Conservation (phyloP, 306 rosid genomes). For the Trifolium fragiferum region DNA sequence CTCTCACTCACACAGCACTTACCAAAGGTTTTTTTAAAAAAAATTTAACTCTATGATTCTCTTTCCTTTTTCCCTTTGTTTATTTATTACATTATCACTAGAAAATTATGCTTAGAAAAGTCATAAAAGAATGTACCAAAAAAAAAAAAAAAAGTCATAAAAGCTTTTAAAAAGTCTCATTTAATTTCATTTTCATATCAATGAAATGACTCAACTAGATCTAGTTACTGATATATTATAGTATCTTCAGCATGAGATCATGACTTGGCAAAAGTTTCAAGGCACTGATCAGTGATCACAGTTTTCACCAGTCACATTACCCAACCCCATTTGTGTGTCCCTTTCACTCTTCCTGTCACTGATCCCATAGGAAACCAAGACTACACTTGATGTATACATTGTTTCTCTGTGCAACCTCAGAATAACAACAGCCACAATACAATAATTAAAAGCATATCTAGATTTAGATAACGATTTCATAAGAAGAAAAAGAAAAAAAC, state of each 20-base stretch:
- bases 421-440: constrained; percentile 45
- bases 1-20: constrained; percentile 14
- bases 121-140: too few relatives aligned
- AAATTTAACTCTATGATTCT: constrained; percentile 4
- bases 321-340: constrained; percentile 44
- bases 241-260: background rate
- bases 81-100: background rate
- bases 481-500: constrained; percentile 41
- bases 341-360: constrained; percentile 40
- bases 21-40: constrained; percentile 21
- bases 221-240: background rate
- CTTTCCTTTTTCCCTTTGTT: background rate
- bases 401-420: constrained; percentile 38
- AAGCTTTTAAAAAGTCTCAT: background rate
- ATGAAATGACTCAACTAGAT: background rate
- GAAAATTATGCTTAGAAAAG: background rate
- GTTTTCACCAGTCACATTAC: constrained; percentile 27
- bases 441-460: constrained; percentile 46
- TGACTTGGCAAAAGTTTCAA: constrained; percentile 6
- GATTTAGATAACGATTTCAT: constrained; percentile 39
- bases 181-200: constrained; percentile 3
- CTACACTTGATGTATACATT: constrained; percentile 40
- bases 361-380: constrained; percentile 15
- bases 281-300: constrained; percentile 21
- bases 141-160: background rate